Evolutionary conservation across 2,329 filamentous ascomycete genomes (phyloP).

Genomic region (Sporothrix phasma): DNA sequence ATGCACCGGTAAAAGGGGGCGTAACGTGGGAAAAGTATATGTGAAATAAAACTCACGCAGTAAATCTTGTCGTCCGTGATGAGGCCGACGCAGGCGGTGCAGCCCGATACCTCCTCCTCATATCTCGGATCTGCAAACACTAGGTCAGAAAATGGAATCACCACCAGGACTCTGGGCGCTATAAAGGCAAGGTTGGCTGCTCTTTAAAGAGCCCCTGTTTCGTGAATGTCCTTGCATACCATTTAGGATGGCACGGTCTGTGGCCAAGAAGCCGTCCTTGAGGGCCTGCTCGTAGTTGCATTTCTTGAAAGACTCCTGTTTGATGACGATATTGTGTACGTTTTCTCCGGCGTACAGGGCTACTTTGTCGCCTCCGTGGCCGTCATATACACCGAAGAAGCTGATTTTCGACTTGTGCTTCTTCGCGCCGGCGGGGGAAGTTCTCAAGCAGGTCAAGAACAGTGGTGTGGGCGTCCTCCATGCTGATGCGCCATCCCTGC

Average conservation of each 20-base stretch:
- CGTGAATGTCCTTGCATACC: constrained; percentile 44
- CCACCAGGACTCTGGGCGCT: neutral
- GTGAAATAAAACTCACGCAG: constrained; percentile 56
- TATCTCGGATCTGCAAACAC: constrained; percentile 72
- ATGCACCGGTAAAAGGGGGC: neutral
- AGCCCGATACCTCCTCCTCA: constrained; percentile 95
- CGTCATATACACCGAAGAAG: constrained; percentile 97
- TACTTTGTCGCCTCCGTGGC: constrained; percentile 94
- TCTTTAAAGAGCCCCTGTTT: neutral
- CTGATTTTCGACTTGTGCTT: constrained; percentile 66
- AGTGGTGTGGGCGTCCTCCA: constrained; percentile 92
- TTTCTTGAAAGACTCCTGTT: constrained; percentile 86
- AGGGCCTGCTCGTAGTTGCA: constrained; percentile 90
- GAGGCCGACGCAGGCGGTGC: constrained; percentile 85
- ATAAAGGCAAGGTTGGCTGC: too few relatives aligned
- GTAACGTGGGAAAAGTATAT: neutral
- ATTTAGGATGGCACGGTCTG: constrained; percentile 88
- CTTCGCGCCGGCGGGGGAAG: constrained; percentile 45
- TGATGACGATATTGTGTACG: constrained; percentile 86
- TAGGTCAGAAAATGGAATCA: constrained; percentile 10
- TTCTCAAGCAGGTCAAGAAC: constrained; percentile 72
- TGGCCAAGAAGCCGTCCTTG: constrained; percentile 94
- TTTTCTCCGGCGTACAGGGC: constrained; percentile 87
- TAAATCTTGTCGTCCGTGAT: constrained; percentile 89
- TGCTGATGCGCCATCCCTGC: constrained; percentile 99